phyloP scores from a whole-genome alignment of 176 grass and related monocot genomes.

The Lolium rigidum region DNA sequence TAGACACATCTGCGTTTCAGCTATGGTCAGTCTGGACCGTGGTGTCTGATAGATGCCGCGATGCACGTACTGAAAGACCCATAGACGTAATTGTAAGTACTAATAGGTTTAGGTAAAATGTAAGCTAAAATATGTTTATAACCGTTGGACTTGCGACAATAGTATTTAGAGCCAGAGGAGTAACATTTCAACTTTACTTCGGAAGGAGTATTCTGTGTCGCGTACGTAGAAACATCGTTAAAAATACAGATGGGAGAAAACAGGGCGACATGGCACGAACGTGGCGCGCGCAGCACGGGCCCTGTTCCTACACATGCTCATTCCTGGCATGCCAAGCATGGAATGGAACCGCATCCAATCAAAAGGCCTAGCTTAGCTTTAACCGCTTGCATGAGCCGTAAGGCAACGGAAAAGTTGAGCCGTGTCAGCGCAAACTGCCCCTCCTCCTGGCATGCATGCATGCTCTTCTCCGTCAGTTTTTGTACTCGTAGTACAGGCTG shows the following conservation, averaged over 20 bases:
- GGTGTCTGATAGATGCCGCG: no score
- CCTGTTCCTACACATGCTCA: slow-evolving; percentile 7
- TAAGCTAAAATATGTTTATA: no score
- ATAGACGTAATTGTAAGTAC: no score
- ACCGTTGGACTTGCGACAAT: no score
- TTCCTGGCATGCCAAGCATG: slow-evolving; percentile 27
- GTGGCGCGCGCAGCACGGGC: not conserved
- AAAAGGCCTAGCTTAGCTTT: slow-evolving; percentile 12
- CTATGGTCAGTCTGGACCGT: no score
- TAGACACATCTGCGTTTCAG: not conserved
- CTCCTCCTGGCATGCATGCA: no score
- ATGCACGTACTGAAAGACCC: no score
- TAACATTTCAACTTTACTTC: no score
- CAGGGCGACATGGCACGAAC: slow-evolving; percentile 29
- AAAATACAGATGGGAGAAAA: not conserved
- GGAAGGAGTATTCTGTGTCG: not conserved
- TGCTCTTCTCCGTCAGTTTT: no score
- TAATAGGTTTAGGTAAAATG: no score
- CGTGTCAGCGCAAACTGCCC: slow-evolving; percentile 1
- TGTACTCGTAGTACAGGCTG: no score
- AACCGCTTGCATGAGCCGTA: slow-evolving; percentile 14
- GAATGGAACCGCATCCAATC: not conserved
- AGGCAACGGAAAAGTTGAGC: slow-evolving; percentile 31
- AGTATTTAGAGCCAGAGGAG: no score
- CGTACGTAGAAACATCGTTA: not conserved